These are phyloP conservation scores for Aspergillus sp. DNA, from an alignment of 2,329 filamentous ascomycete genomes.

Conservation along the genomic window DNA sequence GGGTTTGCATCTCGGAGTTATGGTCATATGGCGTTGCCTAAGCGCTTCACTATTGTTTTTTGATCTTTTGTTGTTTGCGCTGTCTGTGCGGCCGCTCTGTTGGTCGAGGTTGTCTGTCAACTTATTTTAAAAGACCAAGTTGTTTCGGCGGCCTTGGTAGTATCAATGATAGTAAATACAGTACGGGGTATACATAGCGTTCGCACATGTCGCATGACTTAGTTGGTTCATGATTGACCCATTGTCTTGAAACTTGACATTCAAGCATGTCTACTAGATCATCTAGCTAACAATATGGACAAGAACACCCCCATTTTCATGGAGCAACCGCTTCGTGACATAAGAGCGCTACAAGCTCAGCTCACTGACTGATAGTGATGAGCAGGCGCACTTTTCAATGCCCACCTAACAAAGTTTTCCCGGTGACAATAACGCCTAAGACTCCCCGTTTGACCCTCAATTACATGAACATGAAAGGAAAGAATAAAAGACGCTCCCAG, in stretches of 20 bases:
- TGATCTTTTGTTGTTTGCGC: neutral
- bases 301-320: neutral
- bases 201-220: neutral
- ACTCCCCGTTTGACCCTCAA: slow-evolving; percentile 3
- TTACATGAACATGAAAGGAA: slow-evolving; percentile 1
- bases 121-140: neutral
- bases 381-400: neutral
- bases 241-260: too few species aligned
- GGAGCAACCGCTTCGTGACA: neutral
- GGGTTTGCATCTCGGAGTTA: slow-evolving; percentile 1
- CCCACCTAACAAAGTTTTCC: neutral
- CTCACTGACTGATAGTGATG: neutral
- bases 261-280: too few species aligned
- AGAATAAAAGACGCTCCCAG: slow-evolving; percentile 3
- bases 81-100: neutral
- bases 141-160: neutral
- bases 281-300: neutral
- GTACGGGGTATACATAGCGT: neutral
- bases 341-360: neutral
- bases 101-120: neutral
- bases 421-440: slow-evolving; percentile 7
- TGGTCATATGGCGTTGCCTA: neutral
- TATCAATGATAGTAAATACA: neutral
- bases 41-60: neutral
- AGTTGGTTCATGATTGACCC: too few species aligned